These are phyloP conservation scores for Coemansia sp. DNA, from an alignment of 192 early-diverging fungal genomes.

Conservation along the genomic window DNA sequence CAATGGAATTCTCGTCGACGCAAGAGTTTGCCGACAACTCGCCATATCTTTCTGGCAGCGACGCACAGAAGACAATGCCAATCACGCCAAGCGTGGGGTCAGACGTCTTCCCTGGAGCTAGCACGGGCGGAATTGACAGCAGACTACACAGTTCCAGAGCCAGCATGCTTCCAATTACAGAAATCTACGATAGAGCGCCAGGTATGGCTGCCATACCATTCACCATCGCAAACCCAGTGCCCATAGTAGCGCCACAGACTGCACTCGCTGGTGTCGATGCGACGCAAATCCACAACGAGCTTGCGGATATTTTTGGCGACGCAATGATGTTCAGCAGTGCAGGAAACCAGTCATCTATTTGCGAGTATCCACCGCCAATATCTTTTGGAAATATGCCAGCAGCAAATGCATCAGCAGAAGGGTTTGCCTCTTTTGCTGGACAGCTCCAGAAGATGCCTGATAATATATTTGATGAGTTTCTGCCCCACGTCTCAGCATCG, in stretches of 20 bases:
- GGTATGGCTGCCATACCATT: background rate
- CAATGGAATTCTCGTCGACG: slow-evolving; percentile 1
- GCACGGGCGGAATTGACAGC: slow-evolving; percentile 5
- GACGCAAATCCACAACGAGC: background rate
- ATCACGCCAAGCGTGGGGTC: slow-evolving; percentile 28
- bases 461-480: background rate
- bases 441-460: slow-evolving; percentile 7
- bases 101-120: slow-evolving; percentile 16
- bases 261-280: background rate
- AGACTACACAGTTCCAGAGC: slow-evolving; percentile 6
- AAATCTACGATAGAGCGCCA: background rate
- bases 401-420: background rate
- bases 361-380: slow-evolving; percentile 5
- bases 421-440: background rate
- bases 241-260: background rate
- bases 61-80: slow-evolving; percentile 18
- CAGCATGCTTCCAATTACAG: background rate
- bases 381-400: background rate
- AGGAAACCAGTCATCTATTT: background rate
- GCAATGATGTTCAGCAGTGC: background rate
- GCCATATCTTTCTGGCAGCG: slow-evolving; percentile 7
- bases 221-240: background rate
- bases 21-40: slow-evolving; percentile 7
- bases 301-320: slow-evolving; percentile 4
- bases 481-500: background rate